Percentiles rank a stretch among this genome's conserved stretches.
Conservation (phyloP, 345 rosid species). For the Eucalyptus marginata region DNA sequence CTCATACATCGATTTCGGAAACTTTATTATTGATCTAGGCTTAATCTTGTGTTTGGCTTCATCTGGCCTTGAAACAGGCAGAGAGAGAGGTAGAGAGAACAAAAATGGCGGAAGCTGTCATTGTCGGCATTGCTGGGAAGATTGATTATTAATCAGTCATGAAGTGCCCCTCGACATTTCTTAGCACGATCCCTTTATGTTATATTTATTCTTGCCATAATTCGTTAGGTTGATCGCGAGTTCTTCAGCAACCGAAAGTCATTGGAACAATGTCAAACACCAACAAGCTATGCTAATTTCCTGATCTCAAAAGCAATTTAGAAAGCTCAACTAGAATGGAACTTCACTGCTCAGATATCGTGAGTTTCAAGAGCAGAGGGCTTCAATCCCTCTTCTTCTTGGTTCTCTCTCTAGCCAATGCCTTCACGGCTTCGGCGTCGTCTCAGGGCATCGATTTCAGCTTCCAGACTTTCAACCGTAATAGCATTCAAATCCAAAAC, state of each 20-base stretch:
- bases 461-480: neutral
- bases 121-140: neutral
- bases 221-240: accelerated
- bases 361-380: neutral
- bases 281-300: neutral
- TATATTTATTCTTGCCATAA: neutral
- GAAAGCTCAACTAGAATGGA: neutral
- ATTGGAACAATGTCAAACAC: neutral
- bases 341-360: neutral
- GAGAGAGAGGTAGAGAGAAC: neutral
- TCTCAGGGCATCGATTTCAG: neutral
- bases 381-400: neutral
- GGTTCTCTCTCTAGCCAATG: neutral
- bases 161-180: neutral
- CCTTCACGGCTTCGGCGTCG: accelerated
- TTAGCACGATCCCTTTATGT: neutral
- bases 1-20: accelerated
- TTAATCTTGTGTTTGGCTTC: neutral
- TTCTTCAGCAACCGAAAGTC: neutral
- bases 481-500: neutral
- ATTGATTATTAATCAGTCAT: too few relatives aligned
- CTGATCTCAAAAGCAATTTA: neutral
- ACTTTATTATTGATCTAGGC: neutral
- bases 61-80: neutral
- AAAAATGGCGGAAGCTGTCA: neutral